Evolutionary conservation across 2,329 filamentous ascomycete species (phyloP), one percentile per base, ranked within the genome.

Genomic region (Rhynchosporium agropyri): DNA sequence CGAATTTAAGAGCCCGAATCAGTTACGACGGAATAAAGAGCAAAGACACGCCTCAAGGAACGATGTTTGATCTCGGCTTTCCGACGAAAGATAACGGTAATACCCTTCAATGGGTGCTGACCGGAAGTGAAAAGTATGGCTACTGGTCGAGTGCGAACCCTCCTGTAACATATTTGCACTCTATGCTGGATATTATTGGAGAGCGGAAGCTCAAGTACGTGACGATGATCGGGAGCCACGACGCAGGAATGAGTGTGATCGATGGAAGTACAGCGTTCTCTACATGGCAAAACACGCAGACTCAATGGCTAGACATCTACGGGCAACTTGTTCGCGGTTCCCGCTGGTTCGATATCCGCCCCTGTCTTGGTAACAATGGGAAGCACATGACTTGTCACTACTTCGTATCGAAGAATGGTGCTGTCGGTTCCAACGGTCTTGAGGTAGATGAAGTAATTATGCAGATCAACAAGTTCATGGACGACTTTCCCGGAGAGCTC

Each of bases 391-490:
- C 51, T 3, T 54, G 51, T 12, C 51, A 54, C 51, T 54, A 54
- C 40, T 54, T 33, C 4, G 51, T 54, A 6, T 54, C 51, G 9
- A 26, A 20, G 2, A 54, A 54, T 8, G n/a, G 51, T 13, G 51
- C 51, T 3, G 51, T 54, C 26, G 51, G 51, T 13, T 54, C 51
- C 36, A 54, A 54, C 15, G 51, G 51, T 42, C 51, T 54, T 13
- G 51, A 54, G 36, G 20, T 54, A 3, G 51, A 54, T 10, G 51
- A 54, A 20, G n/a, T 54, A 1, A 42, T 54, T 42, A 9, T 33
- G n/a, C 51, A 54, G 15, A 54, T 54, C 51, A 54, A 54, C 10
- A 54, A 29, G 33, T 54, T 54, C 36, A 54, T 54, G 51, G 51
- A 54, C 8, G 51, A 54, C 2, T 54, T 40, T 15, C 51, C 51